A percentile compares a stretch with the other conserved stretches of the same genome.
Conservation (phyloP, 345 rosid genomes). For the Mallotus nudiflorus region DNA sequence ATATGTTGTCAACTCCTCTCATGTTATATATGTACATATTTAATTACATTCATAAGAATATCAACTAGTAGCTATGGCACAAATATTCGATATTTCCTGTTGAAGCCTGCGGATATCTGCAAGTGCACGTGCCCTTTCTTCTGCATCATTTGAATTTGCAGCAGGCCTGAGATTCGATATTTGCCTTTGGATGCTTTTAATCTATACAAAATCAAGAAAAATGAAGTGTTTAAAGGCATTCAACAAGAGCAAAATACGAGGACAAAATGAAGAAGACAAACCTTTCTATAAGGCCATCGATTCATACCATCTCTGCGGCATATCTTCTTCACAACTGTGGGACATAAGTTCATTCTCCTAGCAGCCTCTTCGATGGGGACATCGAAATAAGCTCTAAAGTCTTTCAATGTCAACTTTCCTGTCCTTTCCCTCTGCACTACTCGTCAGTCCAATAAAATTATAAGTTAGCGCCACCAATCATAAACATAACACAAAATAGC, state of each 20-base stretch:
- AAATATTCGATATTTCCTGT: slow-evolving; percentile 20
- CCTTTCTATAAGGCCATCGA: slow-evolving; percentile 74
- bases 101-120: slow-evolving; percentile 31
- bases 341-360: slow-evolving; percentile 40
- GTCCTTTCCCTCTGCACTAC: slow-evolving; percentile 58
- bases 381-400: slow-evolving; percentile 42
- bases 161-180: slow-evolving; percentile 14
- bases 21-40: neutral
- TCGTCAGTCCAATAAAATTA: neutral
- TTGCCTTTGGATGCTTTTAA: slow-evolving; percentile 38
- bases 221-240: no score
- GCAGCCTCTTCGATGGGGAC: slow-evolving; percentile 59
- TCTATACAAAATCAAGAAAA: slow-evolving; percentile 18
- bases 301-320: slow-evolving; percentile 37
- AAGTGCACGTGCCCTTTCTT: slow-evolving; percentile 27
- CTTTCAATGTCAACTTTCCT: slow-evolving; percentile 38
- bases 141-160: slow-evolving; percentile 18
- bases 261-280: neutral
- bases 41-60: neutral
- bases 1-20: neutral
- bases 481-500: neutral
- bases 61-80: slow-evolving; percentile 21
- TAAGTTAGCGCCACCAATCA: neutral
- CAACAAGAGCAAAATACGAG: neutral
- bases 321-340: slow-evolving; percentile 60